Evolutionary conservation across 2,329 filamentous ascomycete genomes (phyloP), one percentile per base, ranked within the genome.

Genomic region (Penicillium olsonii): DNA sequence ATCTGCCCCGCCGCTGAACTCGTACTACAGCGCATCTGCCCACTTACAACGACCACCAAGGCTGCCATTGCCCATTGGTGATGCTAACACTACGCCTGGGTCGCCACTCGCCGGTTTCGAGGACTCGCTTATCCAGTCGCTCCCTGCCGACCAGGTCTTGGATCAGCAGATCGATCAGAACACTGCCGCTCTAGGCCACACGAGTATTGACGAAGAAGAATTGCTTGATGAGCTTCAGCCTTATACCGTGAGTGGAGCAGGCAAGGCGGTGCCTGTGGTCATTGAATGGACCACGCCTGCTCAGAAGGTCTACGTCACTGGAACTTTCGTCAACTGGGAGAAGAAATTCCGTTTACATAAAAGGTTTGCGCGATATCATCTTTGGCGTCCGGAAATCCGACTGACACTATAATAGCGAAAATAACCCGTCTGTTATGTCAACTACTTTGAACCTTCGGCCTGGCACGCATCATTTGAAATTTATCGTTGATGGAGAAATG

Each of bases 291-390:
- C 82, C 57, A 82, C 84, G 8, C 84, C 84, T 44, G 92, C 89
- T 50, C 88, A 95, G 50, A 95, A 92, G 72, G 84, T 97, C 56
- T 99, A 96, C 69, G 91, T 99, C 38, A 99, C 94, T 0, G 92
- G 92, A 57, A 97, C 94, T 17, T 96, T 97, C 67, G 95, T 95
- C 62, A 89, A 92, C 69, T 99, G 94, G 94, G 91, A 95, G 73
- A 87, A 88, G 69, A 97, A 97, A 74, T 95, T 92, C 68, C 84
- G 88, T 61, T 77, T 99, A 66, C 84, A 91, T 71, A 85, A 83
- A 70, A 87, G 90, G 91, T 95, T 14, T n/a, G 46, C 22, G 8
- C 33, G 40, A 33, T 40, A 18, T 48, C 37, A 37, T 56, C 60
- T 48, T 55, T 53, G 29, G 10, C 18, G 39, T 35, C 15, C 45